Percentiles rank a stretch among this genome's conserved stretches.
These are phyloP conservation scores for Zymoseptoria ardabiliae DNA, from an alignment of 2,329 filamentous ascomycete species.

Conservation along the genomic window DNA sequence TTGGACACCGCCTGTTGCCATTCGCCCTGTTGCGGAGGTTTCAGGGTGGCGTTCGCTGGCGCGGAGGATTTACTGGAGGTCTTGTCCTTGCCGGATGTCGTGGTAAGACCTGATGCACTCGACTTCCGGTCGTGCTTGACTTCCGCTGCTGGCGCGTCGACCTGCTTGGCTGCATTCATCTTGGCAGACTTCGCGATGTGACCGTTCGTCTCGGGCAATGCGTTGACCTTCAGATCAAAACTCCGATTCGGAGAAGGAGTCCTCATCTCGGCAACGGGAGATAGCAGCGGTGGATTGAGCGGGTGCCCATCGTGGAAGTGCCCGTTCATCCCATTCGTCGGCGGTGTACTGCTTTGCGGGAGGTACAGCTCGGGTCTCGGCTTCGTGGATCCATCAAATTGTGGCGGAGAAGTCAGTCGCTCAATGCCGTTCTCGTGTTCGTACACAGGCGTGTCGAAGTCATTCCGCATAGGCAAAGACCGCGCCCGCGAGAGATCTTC, in stretches of 20 bases:
- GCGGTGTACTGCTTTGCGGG: constrained; percentile 14
- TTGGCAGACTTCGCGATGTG: constrained; percentile 22
- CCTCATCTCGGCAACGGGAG: constrained; percentile 66
- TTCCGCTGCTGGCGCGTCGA: constrained; percentile 6
- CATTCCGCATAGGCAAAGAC: constrained; percentile 5
- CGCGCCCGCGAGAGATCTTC: constrained; percentile 4
- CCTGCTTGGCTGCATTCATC: constrained; percentile 24
- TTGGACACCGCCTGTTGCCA: constrained; percentile 23
- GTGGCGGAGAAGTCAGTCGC: constrained; percentile 1
- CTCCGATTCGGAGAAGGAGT: constrained; percentile 60
- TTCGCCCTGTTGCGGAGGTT: constrained; percentile 9
- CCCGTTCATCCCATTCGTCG: constrained; percentile 13
- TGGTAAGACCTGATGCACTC: constrained; percentile 16
- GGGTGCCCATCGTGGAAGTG: constrained; percentile 13
- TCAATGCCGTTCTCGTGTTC: not conserved
- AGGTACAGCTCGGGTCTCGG: constrained; percentile 16
- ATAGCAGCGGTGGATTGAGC: constrained; percentile 43
- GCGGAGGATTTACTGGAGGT: constrained; percentile 2
- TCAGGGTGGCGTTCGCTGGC: not conserved
- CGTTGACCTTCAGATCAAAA: constrained; percentile 45
- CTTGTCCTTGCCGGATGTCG: constrained; percentile 3
- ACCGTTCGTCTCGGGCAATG: constrained; percentile 22
- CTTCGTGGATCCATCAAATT: constrained; percentile 13
- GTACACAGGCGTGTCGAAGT: not conserved
- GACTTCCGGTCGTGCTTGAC: constrained; percentile 19